Evolutionary conservation across 2,329 filamentous ascomycete genomes (phyloP).

Genomic region (Exophiala xenobiotica): DNA sequence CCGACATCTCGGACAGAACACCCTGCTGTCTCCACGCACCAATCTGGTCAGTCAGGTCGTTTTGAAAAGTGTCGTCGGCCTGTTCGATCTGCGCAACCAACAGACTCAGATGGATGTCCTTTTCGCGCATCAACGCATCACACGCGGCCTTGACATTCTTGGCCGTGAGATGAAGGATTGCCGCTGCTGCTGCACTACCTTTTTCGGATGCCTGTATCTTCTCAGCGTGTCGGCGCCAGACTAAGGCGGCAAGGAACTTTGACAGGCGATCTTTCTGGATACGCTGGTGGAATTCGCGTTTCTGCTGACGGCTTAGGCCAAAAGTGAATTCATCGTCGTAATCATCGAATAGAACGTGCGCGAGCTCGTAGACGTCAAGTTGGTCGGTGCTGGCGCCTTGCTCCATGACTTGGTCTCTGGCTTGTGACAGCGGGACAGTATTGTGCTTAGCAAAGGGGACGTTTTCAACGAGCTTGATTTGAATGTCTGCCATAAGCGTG

Average conservation of each 20-base stretch:
- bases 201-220: conserved; percentile 55
- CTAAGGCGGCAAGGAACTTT: conserved; percentile 41
- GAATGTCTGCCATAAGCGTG: conserved; percentile 15
- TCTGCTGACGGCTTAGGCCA: conserved; percentile 41
- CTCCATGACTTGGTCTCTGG: conserved; percentile 30
- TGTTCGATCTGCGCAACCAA: conserved; percentile 79
- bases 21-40: conserved; percentile 80
- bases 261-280: conserved; percentile 51
- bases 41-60: conserved; percentile 76
- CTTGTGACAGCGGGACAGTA: conserved; percentile 34
- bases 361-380: conserved; percentile 73
- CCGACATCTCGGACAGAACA: conserved; percentile 81
- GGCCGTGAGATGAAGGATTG: conserved; percentile 74
- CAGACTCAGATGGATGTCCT: conserved; percentile 80
- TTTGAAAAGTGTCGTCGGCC: conserved; percentile 62
- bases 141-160: conserved; percentile 82
- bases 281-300: conserved; percentile 42
- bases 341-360: conserved; percentile 76
- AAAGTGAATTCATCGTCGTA: conserved; percentile 48
- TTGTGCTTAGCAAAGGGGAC: conserved; percentile 54
- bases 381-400: conserved; percentile 34
- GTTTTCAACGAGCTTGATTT: conserved; percentile 52
- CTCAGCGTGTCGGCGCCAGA: conserved; percentile 63
- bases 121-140: conserved; percentile 70
- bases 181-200: conserved; percentile 73